A percentile compares a stretch with the other conserved stretches of the same genome.
phyloP scores from a whole-genome alignment of 2,329 filamentous ascomycete genomes.

The Aureobasidium melanogenum region DNA sequence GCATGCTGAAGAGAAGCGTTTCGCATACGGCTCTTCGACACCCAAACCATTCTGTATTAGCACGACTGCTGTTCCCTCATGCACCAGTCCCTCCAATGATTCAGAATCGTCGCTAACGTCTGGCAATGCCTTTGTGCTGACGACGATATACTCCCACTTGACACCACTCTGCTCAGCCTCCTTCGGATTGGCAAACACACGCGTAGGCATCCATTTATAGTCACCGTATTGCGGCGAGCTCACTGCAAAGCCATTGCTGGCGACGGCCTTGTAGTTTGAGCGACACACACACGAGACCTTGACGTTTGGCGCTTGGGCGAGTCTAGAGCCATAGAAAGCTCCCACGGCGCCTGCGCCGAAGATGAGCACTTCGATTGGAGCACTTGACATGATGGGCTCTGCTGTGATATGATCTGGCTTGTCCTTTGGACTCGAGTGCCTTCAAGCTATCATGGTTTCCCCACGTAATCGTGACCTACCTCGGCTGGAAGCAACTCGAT shows the following conservation, averaged over 20 bases:
- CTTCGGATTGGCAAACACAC: slow-evolving; percentile 53
- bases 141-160: slow-evolving; percentile 57
- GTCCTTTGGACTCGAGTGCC: not conserved
- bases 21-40: slow-evolving; percentile 58
- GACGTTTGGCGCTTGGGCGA: slow-evolving; percentile 44
- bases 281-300: slow-evolving; percentile 62
- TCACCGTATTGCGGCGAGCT: slow-evolving; percentile 59
- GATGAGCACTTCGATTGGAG: slow-evolving; percentile 52
- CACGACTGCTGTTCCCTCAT: slow-evolving; percentile 48
- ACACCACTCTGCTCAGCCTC: slow-evolving; percentile 42
- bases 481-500: not conserved
- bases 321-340: slow-evolving; percentile 61
- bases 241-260: slow-evolving; percentile 52
- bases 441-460: not conserved
- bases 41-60: slow-evolving; percentile 64
- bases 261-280: slow-evolving; percentile 61
- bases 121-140: slow-evolving; percentile 62
- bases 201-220: slow-evolving; percentile 54
- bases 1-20: slow-evolving; percentile 46
- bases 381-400: slow-evolving; percentile 7
- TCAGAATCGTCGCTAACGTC: slow-evolving; percentile 55
- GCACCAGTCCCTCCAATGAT: slow-evolving; percentile 53
- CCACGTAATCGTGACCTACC: not conserved
- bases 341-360: slow-evolving; percentile 64
- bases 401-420: not conserved